Percentiles rank a stretch among this genome's conserved stretches.
These are phyloP conservation scores for Ambrosiella xylebori DNA, from an alignment of 2,329 filamentous ascomycete species.

Conservation along the genomic window DNA sequence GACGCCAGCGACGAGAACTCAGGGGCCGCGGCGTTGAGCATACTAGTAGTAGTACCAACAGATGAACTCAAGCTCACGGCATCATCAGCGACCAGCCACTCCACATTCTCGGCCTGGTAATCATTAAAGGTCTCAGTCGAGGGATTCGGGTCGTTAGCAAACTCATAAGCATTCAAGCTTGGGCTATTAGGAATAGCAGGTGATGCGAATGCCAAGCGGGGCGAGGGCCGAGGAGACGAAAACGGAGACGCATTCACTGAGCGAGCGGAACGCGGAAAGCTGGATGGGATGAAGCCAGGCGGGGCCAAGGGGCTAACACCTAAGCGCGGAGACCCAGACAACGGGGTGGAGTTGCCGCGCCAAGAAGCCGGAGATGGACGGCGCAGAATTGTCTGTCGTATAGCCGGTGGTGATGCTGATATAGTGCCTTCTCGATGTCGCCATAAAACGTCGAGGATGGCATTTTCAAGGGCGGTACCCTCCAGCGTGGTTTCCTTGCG, in stretches of 20 bases:
- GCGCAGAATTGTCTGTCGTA: constrained; percentile 77
- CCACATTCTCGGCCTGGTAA: constrained; percentile 82
- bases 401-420: constrained; percentile 61
- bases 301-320: constrained; percentile 70
- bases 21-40: constrained; percentile 61
- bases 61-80: constrained; percentile 66
- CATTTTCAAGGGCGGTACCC: constrained; percentile 70
- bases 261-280: constrained; percentile 60
- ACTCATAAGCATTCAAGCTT: constrained; percentile 86
- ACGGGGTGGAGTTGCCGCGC: constrained; percentile 67
- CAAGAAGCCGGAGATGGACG: constrained; percentile 85
- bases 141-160: constrained; percentile 63
- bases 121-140: constrained; percentile 79
- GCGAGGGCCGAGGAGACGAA: constrained; percentile 81
- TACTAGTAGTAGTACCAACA: constrained; percentile 46
- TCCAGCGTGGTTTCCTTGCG: constrained; percentile 59
- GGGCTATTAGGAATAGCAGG: constrained; percentile 88
- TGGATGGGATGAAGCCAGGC: constrained; percentile 64
- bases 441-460: constrained; percentile 81
- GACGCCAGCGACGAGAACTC: constrained; percentile 47
- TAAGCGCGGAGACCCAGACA: constrained; percentile 66
- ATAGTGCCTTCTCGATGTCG: constrained; percentile 54
- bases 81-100: constrained; percentile 90
- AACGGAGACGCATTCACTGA: constrained; percentile 73
- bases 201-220: constrained; percentile 73